Evolutionary conservation across 2,329 filamentous ascomycete genomes (phyloP).

Genomic region (Calonectria crousiana): DNA sequence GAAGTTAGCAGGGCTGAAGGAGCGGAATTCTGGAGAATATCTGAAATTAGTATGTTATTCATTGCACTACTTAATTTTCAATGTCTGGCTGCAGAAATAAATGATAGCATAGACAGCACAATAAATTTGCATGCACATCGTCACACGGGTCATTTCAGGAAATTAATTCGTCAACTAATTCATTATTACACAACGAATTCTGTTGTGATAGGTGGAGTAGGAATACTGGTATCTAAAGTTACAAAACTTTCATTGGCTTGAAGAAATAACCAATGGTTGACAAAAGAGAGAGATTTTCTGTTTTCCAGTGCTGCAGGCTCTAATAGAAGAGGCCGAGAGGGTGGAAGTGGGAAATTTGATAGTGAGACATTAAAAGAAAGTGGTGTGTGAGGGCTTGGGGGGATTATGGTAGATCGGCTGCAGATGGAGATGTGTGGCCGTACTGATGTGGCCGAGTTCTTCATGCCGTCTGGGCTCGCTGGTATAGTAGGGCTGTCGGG

Average conservation of each 20-base stretch:
- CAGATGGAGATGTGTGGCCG: not conserved
- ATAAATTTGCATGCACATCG: not conserved
- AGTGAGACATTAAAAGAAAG: not conserved
- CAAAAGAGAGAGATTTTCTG: not conserved
- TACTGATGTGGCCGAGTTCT: not conserved
- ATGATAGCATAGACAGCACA: not conserved
- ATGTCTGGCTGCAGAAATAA: constrained; percentile 36
- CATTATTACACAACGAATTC: not conserved
- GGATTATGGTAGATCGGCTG: not conserved
- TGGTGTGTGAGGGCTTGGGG: not conserved
- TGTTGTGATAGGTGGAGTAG: not conserved
- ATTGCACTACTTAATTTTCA: too few relatives aligned
- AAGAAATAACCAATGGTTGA: not conserved
- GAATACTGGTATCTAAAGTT: not conserved
- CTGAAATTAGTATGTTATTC: too few relatives aligned
- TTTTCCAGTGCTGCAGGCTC: not conserved
- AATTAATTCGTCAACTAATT: not conserved
- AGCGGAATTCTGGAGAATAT: too few relatives aligned
- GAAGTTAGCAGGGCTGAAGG: too few relatives aligned
- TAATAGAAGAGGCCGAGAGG: not conserved
- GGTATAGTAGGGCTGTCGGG: not conserved
- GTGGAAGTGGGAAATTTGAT: not conserved
- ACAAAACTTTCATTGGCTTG: not conserved
- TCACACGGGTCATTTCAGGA: not conserved
- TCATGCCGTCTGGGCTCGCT: not conserved